A percentile compares a stretch with the other conserved stretches of the same genome.
These are phyloP conservation scores for Gastrolobium villosum DNA, from an alignment of 306 rosid genomes.

Conservation along the genomic window DNA sequence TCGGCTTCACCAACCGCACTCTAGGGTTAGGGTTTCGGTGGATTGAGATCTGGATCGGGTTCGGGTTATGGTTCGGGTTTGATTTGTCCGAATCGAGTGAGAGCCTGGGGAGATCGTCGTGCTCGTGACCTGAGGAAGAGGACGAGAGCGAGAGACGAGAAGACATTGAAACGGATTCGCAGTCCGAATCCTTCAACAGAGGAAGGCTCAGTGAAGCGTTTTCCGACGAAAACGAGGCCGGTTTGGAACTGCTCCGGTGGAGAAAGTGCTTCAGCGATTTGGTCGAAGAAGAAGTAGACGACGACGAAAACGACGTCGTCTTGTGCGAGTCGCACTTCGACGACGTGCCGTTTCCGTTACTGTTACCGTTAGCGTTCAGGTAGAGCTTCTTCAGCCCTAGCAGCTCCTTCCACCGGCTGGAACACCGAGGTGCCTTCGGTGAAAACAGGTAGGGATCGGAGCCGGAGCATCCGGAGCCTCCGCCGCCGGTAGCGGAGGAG, in stretches of 20 bases:
- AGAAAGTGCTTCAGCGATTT: constrained; percentile 78
- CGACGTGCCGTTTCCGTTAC: too few species aligned
- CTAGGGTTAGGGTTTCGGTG: constrained; percentile 54
- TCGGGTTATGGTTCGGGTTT: constrained; percentile 41
- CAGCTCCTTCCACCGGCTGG: constrained; percentile 93
- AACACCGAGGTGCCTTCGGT: constrained; percentile 97
- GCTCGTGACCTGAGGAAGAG: constrained; percentile 89
- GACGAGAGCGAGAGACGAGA: constrained; percentile 93
- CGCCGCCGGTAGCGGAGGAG: constrained; percentile 28
- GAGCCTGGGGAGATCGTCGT: constrained; percentile 84
- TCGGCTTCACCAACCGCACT: constrained; percentile 65
- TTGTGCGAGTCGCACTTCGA: too few species aligned
- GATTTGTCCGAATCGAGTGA: constrained; percentile 82
- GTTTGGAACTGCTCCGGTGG: constrained; percentile 61
- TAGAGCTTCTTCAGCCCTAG: constrained; percentile 79
- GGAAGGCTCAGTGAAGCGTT: constrained; percentile 60
- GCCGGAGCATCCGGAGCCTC: neutral
- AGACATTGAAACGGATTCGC: constrained; percentile 79
- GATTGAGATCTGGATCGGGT: constrained; percentile 43
- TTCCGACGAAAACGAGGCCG: constrained; percentile 44
- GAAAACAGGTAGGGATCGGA: constrained; percentile 78
- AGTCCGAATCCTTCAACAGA: constrained; percentile 67
- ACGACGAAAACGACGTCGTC: constrained; percentile 43
- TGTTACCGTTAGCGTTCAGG: constrained; percentile 39
- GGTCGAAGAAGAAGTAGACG: neutral